Conservation (phyloP, 768 basidiomycete species). For the Tulasnella sp. region DNA sequence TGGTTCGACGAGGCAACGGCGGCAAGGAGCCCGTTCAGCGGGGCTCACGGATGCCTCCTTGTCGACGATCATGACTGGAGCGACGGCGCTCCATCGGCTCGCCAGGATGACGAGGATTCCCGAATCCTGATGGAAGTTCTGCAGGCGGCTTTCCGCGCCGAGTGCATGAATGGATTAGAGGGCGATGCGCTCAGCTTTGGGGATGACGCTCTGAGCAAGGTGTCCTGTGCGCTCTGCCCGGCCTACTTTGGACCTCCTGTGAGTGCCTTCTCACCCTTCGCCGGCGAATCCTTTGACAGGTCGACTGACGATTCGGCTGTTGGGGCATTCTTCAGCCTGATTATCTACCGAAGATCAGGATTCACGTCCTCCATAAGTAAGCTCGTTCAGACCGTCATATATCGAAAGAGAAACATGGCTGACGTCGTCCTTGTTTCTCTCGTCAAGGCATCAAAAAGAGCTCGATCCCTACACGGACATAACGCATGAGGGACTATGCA, state of each 20-base stretch:
- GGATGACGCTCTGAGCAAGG: neutral
- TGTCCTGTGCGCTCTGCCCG: neutral
- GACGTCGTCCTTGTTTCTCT: neutral
- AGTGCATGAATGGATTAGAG: neutral
- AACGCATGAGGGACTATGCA: neutral
- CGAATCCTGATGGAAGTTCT: neutral
- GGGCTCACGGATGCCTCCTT: neutral
- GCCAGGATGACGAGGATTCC: neutral
- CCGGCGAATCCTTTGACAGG: neutral
- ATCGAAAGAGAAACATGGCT: neutral
- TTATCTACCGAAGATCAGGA: neutral
- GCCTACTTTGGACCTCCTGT: neutral
- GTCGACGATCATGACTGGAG: conserved; percentile 1
- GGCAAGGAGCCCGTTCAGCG: neutral
- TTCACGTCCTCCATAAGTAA: neutral
- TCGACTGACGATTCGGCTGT: neutral
- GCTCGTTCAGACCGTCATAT: neutral
- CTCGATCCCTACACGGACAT: neutral
- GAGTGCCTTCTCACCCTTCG: neutral
- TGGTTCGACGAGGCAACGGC: neutral
- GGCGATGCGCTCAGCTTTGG: neutral
- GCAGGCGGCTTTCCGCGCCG: neutral
- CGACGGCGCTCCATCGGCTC: neutral
- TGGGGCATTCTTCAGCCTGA: neutral
- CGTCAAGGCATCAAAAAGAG: neutral